Conservation (phyloP, 2,329 filamentous ascomycete genomes). For the Sporothrix protearum region DNA sequence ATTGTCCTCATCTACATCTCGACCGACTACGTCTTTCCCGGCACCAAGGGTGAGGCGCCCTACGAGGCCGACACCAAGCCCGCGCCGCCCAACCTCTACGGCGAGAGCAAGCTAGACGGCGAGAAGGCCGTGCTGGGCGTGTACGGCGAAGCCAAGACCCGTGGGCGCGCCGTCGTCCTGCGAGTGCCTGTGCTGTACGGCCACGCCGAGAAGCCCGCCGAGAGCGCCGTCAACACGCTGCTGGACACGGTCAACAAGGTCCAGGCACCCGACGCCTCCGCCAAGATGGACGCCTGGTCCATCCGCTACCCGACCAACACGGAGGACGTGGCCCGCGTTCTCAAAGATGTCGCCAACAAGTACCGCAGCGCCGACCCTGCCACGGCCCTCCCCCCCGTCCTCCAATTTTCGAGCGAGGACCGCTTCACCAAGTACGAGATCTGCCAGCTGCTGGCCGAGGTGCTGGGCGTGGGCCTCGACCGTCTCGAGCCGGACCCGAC, state of each 20-base stretch:
- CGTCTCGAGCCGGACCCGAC: slow-evolving; percentile 66
- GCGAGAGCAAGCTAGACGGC: slow-evolving; percentile 59
- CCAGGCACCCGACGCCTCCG: slow-evolving; percentile 57
- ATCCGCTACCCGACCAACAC: slow-evolving; percentile 85
- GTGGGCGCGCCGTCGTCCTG: slow-evolving; percentile 63
- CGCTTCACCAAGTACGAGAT: slow-evolving; percentile 88
- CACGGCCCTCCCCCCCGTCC: slow-evolving; percentile 59
- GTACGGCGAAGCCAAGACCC: slow-evolving; percentile 40
- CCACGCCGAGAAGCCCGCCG: slow-evolving; percentile 62
- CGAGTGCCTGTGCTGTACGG: slow-evolving; percentile 85
- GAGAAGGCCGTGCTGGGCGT: slow-evolving; percentile 63
- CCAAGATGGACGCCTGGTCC: slow-evolving; percentile 85
- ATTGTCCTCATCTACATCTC: slow-evolving; percentile 73
- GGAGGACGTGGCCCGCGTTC: slow-evolving; percentile 74
- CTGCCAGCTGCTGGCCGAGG: slow-evolving; percentile 70
- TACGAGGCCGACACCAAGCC: slow-evolving; percentile 65
- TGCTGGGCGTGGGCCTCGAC: slow-evolving; percentile 69
- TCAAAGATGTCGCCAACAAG: slow-evolving; percentile 58
- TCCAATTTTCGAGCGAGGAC: slow-evolving; percentile 87
- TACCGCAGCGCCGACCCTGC: slow-evolving; percentile 54
- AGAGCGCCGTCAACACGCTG: slow-evolving; percentile 80
- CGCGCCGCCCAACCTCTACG: slow-evolving; percentile 72
- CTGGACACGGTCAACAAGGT: slow-evolving; percentile 73
- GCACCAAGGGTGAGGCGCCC: slow-evolving; percentile 73
- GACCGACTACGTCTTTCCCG: slow-evolving; percentile 77